These are phyloP conservation scores for Cryphonectria carpinicola DNA, from an alignment of 2,329 filamentous ascomycete species.

Conservation along the genomic window DNA sequence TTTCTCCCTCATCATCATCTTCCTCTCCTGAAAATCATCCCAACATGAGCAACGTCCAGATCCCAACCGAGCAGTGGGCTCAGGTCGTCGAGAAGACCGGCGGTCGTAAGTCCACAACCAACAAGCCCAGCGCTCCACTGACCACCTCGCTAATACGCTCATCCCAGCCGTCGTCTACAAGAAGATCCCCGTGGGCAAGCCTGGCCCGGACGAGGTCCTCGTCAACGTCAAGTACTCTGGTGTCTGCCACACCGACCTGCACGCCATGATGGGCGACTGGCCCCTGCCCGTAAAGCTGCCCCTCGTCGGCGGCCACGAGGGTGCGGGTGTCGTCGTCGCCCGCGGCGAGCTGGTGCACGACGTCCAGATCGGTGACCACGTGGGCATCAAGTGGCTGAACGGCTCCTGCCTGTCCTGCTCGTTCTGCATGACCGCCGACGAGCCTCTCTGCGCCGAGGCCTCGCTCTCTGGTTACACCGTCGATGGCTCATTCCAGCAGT, in stretches of 20 bases:
- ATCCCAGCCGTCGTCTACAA: constrained; percentile 68
- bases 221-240: constrained; percentile 88
- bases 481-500: constrained; percentile 75
- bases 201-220: constrained; percentile 87
- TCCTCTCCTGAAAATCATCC: constrained; percentile 9
- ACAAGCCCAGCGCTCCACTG: neutral
- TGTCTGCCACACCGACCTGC: constrained; percentile 74
- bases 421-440: constrained; percentile 69
- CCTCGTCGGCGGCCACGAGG: constrained; percentile 80
- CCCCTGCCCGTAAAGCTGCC: constrained; percentile 80
- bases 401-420: constrained; percentile 69
- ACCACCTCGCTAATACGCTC: constrained; percentile 16
- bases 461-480: constrained; percentile 72
- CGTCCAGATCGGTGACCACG: constrained; percentile 65
- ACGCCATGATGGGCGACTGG: constrained; percentile 87
- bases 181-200: constrained; percentile 79
- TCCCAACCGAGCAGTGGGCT: constrained; percentile 88
- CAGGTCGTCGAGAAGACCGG: constrained; percentile 85
- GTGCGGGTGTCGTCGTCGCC: constrained; percentile 84
- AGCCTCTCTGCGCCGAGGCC: constrained; percentile 67
- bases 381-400: constrained; percentile 74
- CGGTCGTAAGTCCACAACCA: constrained; percentile 57
- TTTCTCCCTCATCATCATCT: constrained; percentile 1
- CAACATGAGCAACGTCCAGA: constrained; percentile 50
- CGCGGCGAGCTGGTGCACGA: constrained; percentile 71